phyloP scores from a whole-genome alignment of 2,329 filamentous ascomycete genomes.

The Monilinia fructicola region DNA sequence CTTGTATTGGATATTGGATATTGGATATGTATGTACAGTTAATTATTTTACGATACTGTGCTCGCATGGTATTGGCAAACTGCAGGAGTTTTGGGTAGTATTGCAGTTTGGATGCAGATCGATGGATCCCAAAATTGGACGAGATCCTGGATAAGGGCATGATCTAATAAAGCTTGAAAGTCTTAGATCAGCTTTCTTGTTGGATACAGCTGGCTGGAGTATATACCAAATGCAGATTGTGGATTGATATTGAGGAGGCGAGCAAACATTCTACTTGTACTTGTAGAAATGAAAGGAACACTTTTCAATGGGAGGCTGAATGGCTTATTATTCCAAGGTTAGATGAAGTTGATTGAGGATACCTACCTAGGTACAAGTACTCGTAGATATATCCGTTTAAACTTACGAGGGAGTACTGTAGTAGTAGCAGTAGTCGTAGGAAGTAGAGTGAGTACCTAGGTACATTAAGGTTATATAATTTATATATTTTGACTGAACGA shows the following conservation, averaged over 20 bases:
- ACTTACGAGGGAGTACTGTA: too few relatives aligned
- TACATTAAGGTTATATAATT: too few relatives aligned
- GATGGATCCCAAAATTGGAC: constrained; percentile 2
- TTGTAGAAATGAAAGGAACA: background rate
- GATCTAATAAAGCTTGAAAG: constrained; percentile 7
- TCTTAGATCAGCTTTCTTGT: constrained; percentile 13
- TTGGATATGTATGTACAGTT: background rate
- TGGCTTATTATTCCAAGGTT: too few relatives aligned
- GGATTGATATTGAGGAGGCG: background rate
- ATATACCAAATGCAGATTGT: background rate
- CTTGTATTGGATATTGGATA: background rate
- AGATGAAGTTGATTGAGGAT: constrained; percentile 5
- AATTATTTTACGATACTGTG: background rate
- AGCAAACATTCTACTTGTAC: background rate
- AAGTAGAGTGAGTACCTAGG: too few relatives aligned
- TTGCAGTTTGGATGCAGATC: constrained; percentile 6
- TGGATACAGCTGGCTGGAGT: background rate
- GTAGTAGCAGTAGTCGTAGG: too few relatives aligned
- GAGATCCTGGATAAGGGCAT: constrained; percentile 2
- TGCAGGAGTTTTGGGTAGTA: background rate
- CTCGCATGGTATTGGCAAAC: background rate
- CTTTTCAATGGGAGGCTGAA: background rate
- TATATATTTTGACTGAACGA: too few relatives aligned
- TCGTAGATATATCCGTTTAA: background rate
- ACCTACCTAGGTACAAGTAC: background rate